Evolutionary conservation across 2,329 filamentous ascomycete species (phyloP), one percentile per base, ranked within the genome.

Genomic region (Aspergillus tanneri): DNA sequence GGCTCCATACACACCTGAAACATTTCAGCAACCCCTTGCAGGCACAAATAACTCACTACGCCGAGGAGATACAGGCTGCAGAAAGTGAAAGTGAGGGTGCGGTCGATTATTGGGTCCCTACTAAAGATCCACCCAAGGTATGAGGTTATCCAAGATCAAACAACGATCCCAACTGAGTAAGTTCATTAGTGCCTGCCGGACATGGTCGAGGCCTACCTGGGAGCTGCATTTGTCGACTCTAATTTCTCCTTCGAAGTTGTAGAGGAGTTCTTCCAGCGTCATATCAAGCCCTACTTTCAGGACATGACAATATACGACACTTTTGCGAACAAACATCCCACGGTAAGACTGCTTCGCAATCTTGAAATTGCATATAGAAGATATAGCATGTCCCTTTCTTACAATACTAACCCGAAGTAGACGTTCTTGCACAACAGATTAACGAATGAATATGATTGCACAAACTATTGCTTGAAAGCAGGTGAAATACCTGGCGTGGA

Each of bases 211-310:
- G 83, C 92, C 0, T 93, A 90, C 59, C 73, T 96, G 2, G 93
- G 90, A 1, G 92, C 92, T 16, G 78, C 96, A 18, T 97, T 97
- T 65, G 87, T 99, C 9, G 93, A 99, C 68, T 87, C 88, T 0
- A 76, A 79, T 37, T 97, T 92, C 70, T 74, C 93, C 62, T 96
- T 86, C 67, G 66, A 67, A 10, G 77, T 84, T 14, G 86, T 97
- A 1, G 82, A 87, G 53, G 64, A 65, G 0, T 97, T 99, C 71
- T 96, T 96, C 69, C 70, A 82, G n/a, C 65, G 61, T 11, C 83
- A 91, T 54, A 80, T 97, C 46, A 78, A 79, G 47, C 84, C 83
- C 2, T 96, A 84, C 71, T 97, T 97, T 65, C 76, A 80, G 43
- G 86, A 96, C 67, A 96, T 97, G 84, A 74, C 77, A 3, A 78